Conservation (phyloP, 139 green algal species). For the Volvox africanus region DNA sequence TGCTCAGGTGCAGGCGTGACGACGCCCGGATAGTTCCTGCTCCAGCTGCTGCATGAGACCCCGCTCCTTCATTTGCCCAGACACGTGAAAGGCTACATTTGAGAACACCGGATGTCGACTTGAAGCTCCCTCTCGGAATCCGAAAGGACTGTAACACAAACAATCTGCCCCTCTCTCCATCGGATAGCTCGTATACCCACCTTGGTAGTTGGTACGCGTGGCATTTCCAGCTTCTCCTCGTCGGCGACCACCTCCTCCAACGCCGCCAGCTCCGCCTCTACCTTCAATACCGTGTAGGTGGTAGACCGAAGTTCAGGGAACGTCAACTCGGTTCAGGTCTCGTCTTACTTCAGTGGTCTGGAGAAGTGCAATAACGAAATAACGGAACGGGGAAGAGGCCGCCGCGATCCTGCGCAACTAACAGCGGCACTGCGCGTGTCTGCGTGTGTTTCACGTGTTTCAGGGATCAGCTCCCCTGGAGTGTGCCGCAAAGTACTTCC, state of each 20-base stretch:
- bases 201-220: conserved; percentile 45
- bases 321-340: too few species aligned
- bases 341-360: too few species aligned
- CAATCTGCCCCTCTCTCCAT: too few species aligned
- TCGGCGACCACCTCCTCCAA: conserved; percentile 61
- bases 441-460: too few species aligned
- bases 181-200: conserved; percentile 5
- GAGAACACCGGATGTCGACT: neutral
- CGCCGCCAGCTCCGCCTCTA: conserved; percentile 61
- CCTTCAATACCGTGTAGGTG: neutral
- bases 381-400: neutral
- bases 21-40: too few species aligned
- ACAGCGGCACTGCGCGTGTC: too few species aligned
- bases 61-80: neutral
- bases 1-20: too few species aligned
- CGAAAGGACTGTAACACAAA: neutral
- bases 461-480: too few species aligned
- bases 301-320: neutral
- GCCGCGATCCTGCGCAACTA: neutral
- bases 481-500: too few species aligned
- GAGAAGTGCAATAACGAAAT: neutral
- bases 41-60: neutral
- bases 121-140: neutral
- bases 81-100: neutral
- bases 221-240: conserved; percentile 55